Base-by-base conservation (phyloP, 148 eudicot species). In the Drosera capensis region DNA sequence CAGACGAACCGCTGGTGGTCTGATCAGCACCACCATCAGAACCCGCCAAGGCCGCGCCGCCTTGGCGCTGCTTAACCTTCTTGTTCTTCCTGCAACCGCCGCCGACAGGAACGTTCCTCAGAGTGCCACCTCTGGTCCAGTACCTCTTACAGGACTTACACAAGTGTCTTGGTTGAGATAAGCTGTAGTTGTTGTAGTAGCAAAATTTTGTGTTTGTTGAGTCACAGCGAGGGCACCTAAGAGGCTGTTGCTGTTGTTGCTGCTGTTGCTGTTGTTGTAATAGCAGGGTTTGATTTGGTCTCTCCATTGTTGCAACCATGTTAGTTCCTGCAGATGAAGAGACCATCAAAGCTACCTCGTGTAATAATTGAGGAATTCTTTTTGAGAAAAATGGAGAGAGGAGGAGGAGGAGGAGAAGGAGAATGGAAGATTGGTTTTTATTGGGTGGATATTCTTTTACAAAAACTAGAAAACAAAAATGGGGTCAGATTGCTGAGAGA, bases 171-270 rank as follows among this genome's bases (percentile, higher is more conserved):
- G 72, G 72, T 53, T 67, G 72, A 15, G 72, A 56, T 43, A 67
- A 52, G 25, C 63, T 67, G 51, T 67, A 67, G 58, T 67, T 66
- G 55, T 65, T 65, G 59, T 65, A 65, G 53, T 65, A 65, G 54
- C 38, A 34, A 15, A 34, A 34, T 43, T 66, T 66, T 18, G 71
- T 60, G 54, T 66, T 60, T 19, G 63, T 55, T 0, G 78, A 72
- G 30, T 72, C 68, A 39, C 78, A 73, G 13, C 78, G 64, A 14
- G 78, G 78, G 37, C 78, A 73, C 56, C 68, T 73, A n/a, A 68
- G 68, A 5, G 51, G 50, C 45, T 22, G 52, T 31, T 66, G 73
- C 17, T 48, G 45, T n/a, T 42, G 46, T 17, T 47, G 48, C 0
- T 51, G 48, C 8, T 45, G 38, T 11, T 34, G 52, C 35, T 66